Base-by-base conservation (phyloP, 305 asterid genomes). In the Solanum hybrid region DNA sequence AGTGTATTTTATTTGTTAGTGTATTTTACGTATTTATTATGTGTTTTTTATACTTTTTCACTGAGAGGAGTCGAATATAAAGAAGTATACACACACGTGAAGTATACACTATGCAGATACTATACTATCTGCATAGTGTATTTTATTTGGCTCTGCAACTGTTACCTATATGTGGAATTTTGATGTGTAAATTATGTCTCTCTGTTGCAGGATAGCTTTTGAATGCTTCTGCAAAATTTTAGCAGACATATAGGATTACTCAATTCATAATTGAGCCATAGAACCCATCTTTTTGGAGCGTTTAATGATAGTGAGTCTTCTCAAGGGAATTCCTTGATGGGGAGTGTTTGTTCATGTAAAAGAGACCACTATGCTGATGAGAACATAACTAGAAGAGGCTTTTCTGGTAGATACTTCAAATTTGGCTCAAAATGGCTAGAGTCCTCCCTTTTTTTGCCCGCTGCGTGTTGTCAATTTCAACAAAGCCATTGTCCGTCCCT, bases 271-370 rank as follows among this genome's bases (percentile, higher is more conserved):
- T 36, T 12, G 46, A 56, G 42, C 26, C 40, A 42, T 27, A 82
- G 17, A 3, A 31, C 87, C 46, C 76, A 51, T 31, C 31, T 10
- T 31, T 85, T 31, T 22, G 73, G 17, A 10, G 29, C 16, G 24
- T 46, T 82, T 31, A 56, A 40, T 22, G 85, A 71, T 40, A 87
- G 17, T 35, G 22, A 14, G n/a, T 46, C 84, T 17, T 37, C 17
- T 72, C 20, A 51, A 73, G 73, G 29, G 29, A 75, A 72, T 29
- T 87, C 89, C 36, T 88, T 88, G 89, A 97, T 97, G 99, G 99
- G 99, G 91, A 95, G 98, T 90, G 98, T 94, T 89, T 97, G 99
- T 94, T 97, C 99, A 22, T 94, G 98, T 91, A 97, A 97, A 95
- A 95, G 94, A 56, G 97, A 93, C 93, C 96, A 93, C 85, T 96